Base-by-base conservation (phyloP, 805 yeast species). In the Metschnikowia arizonensis region DNA sequence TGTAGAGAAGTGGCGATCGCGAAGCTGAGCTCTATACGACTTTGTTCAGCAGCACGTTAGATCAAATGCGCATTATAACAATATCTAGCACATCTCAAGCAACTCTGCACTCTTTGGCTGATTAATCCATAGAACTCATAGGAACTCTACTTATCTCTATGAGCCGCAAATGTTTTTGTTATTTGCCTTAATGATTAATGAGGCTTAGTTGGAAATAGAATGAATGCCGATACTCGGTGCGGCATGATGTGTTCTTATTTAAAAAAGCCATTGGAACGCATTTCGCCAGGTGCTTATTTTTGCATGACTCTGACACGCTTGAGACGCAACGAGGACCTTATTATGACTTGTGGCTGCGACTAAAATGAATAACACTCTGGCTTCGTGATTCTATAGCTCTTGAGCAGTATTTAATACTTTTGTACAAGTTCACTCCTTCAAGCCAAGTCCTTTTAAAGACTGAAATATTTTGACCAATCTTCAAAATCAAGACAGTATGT, bases 211-310 rank as follows among this genome's bases (percentile, higher is more conserved):
- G 14, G 40, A 7, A 17, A 8, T 12, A n/a, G 5, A 10, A 17
- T 26, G 31, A 36, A 36, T 25, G 40, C 40, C 40, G 40, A 36
- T 12, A 15, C 40, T 36, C 40, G 40, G 40, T 36, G 31, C 18
- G 25, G 28, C 25, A 17, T 12, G 11, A 15, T 9, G 7, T 17
- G 11, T 21, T 21, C 25, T 21, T 4, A 6, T 19, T 19, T 6
- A 10, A 7, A 14, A n/a, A 24, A 3, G 26, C 14, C 19, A 17
- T 32, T 32, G 10, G 21, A 15, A 32, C 34, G 34, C 19, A 11
- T 11, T 4, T 32, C 34, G 14, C 21, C 26, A n/a, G 21, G 19
- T 17, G 15, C 17, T 33, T n/a, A 30, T 2, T 21, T n/a, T 33
- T 33, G 17, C 36, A 32, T 21, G 10, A 17, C 12, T 4, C 12